A percentile compares a stretch with the other conserved stretches of the same genome.
These are phyloP conservation scores for Fusarium praegraminearum DNA, from an alignment of 2,329 filamentous ascomycete genomes.

Conservation along the genomic window DNA sequence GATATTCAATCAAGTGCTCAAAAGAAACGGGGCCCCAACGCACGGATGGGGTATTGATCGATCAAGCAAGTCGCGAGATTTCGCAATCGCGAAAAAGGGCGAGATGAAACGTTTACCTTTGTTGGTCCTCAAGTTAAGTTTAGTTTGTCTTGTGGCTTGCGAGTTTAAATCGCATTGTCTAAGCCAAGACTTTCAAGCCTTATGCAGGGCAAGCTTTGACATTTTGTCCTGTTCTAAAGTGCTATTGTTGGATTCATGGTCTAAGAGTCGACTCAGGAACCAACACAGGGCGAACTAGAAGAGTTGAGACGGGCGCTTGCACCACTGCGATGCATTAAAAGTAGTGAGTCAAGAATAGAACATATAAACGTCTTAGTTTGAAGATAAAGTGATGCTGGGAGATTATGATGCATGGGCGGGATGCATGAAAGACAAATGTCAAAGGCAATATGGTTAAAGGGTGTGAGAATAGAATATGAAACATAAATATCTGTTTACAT, in stretches of 20 bases:
- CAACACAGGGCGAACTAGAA: not conserved
- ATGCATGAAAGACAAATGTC: not conserved
- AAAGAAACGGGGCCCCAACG: constrained; percentile 5
- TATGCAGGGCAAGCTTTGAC: not conserved
- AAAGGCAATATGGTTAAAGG: not conserved
- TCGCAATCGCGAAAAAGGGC: not conserved
- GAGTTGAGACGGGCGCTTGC: not conserved
- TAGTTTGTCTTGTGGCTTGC: constrained; percentile 6
- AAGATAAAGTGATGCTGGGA: not conserved
- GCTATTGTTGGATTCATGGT: not conserved
- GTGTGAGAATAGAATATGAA: not conserved
- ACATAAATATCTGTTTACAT: not conserved
- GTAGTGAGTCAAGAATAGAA: not conserved
- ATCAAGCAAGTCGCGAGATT: constrained; percentile 1
- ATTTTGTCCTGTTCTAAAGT: not conserved
- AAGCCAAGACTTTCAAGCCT: not conserved
- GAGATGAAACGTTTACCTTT: constrained; percentile 3
- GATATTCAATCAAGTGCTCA: constrained; percentile 1
- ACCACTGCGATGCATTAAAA: not conserved
- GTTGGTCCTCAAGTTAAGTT: constrained; percentile 8
- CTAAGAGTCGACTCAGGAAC: constrained; percentile 1
- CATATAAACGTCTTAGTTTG: not conserved
- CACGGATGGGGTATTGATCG: constrained; percentile 12
- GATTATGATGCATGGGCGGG: not conserved
- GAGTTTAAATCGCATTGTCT: not conserved